Base-by-base conservation (phyloP, 2,329 filamentous ascomycete species). In the Ceratocystis alfenasii region DNA sequence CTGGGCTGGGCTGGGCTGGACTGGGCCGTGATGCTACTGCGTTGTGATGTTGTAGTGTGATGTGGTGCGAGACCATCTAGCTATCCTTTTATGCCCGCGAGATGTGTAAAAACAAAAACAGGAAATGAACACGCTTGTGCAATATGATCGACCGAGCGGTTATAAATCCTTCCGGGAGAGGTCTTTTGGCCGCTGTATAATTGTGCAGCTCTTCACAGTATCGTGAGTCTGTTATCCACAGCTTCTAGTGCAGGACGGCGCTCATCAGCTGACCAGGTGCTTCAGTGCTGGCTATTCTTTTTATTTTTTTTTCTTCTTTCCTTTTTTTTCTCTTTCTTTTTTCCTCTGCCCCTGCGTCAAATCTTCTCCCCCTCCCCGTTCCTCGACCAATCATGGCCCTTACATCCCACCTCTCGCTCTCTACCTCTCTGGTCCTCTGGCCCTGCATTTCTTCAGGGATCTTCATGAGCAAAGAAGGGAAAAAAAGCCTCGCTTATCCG, bases 71-170 rank as follows among this genome's bases (percentile, higher is more conserved):
- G 7, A 50, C 7, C 4, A 50, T 50, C 46, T 20, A 20, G 30
- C 7, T 50, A 50, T 3, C 22, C n/a, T 20, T 48, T 7, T 25
- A 25, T 50, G n/a, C n/a, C n/a, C 22, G 46, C 15, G 22, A n/a
- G 22, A 50, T 50, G 46, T 22, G 46, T 10, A 46, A 50, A 22
- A 55, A 30, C n/a, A 55, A 55, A 55, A 57, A 57, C 53, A 57
- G 53, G 53, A 57, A 57, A 57, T 57, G 22, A 57, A 30, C 53
- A 50, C 10, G 25, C 53, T 30, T 33, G 53, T 57, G 53, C 53
- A 57, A 28, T 30, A 57, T n/a, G 53, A 57, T 57, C 53, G 25
- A 57, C 22, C 22, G 28, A n/a, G 53, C 53, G 25, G 53, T 28
- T 57, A 33, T 57, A n/a, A 57, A 57, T 57, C 53, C 53, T 57